Evolutionary conservation across 2,329 filamentous ascomycete species (phyloP).

Genomic region (Aspergillus transmontanensis): DNA sequence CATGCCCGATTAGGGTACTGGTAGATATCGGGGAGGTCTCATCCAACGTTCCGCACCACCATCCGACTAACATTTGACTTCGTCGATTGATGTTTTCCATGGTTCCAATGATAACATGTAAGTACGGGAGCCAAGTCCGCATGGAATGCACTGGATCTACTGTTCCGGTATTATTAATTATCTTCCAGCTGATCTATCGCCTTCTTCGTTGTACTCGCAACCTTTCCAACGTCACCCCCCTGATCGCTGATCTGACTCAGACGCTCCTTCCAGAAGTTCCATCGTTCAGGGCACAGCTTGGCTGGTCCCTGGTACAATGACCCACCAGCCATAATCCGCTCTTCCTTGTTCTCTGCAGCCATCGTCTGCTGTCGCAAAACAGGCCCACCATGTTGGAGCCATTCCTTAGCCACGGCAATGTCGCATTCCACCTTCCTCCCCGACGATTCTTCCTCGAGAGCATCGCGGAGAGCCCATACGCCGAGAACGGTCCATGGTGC

Average conservation of each 20-base stretch:
- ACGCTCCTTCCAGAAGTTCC: conserved; percentile 17
- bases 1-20: neutral
- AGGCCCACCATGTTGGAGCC: conserved; percentile 12
- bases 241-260: neutral
- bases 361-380: neutral
- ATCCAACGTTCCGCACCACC: neutral
- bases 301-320: conserved; percentile 11
- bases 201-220: neutral
- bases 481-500: conserved; percentile 7
- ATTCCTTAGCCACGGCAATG: conserved; percentile 9
- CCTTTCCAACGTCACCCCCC: neutral
- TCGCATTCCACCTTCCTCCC: conserved; percentile 2
- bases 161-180: neutral
- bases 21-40: neutral
- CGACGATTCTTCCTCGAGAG: conserved; percentile 9
- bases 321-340: conserved; percentile 7
- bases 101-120: neutral
- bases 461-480: conserved; percentile 14
- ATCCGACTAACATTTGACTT: neutral
- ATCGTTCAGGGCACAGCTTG: conserved; percentile 11
- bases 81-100: neutral
- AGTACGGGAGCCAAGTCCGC: neutral
- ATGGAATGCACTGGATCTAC: neutral
- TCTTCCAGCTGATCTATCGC: conserved; percentile 6
- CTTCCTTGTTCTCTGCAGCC: neutral